Conservation (phyloP, 148 eudicot genomes). For the Dysphania ambrosioides region DNA sequence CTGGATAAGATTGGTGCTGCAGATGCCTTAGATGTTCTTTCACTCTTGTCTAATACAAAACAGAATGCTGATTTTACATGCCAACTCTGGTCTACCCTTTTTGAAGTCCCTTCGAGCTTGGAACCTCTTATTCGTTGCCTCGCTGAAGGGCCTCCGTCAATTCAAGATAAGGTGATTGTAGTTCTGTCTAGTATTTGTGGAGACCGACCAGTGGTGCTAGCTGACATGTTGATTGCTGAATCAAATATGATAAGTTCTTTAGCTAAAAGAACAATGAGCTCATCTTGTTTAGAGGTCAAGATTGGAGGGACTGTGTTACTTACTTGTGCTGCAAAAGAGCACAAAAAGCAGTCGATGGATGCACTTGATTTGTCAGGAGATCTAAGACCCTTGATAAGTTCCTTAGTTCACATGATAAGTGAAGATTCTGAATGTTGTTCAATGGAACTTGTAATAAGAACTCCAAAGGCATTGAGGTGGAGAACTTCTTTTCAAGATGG, state of each 20-base stretch:
- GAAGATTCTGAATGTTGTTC: slow-evolving; percentile 39
- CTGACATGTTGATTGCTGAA: slow-evolving; percentile 48
- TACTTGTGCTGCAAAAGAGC: slow-evolving; percentile 64
- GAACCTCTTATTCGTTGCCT: slow-evolving; percentile 60
- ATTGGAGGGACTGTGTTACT: slow-evolving; percentile 67
- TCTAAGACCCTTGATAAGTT: slow-evolving; percentile 45
- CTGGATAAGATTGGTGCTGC: slow-evolving; percentile 48
- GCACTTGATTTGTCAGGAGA: slow-evolving; percentile 56
- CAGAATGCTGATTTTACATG: slow-evolving; percentile 39
- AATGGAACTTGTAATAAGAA: slow-evolving; percentile 53
- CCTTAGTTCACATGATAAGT: slow-evolving; percentile 61
- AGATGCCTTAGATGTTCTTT: slow-evolving; percentile 65
- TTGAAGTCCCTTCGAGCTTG: slow-evolving; percentile 58
- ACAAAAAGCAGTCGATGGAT: slow-evolving; percentile 42
- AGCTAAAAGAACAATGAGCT: slow-evolving; percentile 53
- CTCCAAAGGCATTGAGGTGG: slow-evolving; percentile 45
- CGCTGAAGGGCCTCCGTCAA: slow-evolving; percentile 56
- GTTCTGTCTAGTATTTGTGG: slow-evolving; percentile 68
- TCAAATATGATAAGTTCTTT: slow-evolving; percentile 51
- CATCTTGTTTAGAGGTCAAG: slow-evolving; percentile 62
- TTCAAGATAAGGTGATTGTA: slow-evolving; percentile 68
- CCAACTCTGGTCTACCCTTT: slow-evolving; percentile 51
- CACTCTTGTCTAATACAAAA: slow-evolving; percentile 56
- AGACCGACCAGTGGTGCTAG: slow-evolving; percentile 55
- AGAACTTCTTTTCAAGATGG: slow-evolving; percentile 55